Conservation (phyloP, 2,329 filamentous ascomycete genomes). For the Alternaria arbusti region DNA sequence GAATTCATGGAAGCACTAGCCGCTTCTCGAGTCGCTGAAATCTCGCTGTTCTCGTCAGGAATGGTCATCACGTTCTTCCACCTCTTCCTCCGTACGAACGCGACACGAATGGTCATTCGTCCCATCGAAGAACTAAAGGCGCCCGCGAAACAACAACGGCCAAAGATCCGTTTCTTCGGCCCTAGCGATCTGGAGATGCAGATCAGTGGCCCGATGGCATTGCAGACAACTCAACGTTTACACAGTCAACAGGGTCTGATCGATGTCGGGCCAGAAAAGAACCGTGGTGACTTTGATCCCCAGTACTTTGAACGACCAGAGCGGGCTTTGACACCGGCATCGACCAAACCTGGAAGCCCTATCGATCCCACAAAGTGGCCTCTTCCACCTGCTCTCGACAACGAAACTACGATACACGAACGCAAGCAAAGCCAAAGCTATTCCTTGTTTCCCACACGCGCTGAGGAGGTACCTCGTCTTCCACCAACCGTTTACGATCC, state of each 20-base stretch:
- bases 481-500: constrained; percentile 49
- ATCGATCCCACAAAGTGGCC: constrained; percentile 48
- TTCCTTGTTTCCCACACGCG: constrained; percentile 48
- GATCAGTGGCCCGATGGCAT: constrained; percentile 47
- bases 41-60: constrained; percentile 70
- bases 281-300: constrained; percentile 41
- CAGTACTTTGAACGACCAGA: constrained; percentile 44
- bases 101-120: constrained; percentile 62
- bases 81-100: constrained; percentile 70
- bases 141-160: constrained; percentile 53
- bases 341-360: constrained; percentile 29
- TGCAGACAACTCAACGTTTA: constrained; percentile 42
- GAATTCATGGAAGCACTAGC: constrained; percentile 55
- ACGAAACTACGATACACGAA: constrained; percentile 26
- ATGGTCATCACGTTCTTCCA: constrained; percentile 70
- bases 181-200: constrained; percentile 52
- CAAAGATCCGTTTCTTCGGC: constrained; percentile 57
- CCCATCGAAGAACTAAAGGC: constrained; percentile 54
- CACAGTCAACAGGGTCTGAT: constrained; percentile 46
- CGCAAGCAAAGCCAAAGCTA: constrained; percentile 45
- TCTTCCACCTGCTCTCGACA: constrained; percentile 38
- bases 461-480: constrained; percentile 48
- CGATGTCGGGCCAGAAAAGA: constrained; percentile 48
- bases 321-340: constrained; percentile 39
- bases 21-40: constrained; percentile 68